Conservation (phyloP, 225 moss, liverwort and hornwort genomes). For the Bryoerythrophyllum caledonicum region DNA sequence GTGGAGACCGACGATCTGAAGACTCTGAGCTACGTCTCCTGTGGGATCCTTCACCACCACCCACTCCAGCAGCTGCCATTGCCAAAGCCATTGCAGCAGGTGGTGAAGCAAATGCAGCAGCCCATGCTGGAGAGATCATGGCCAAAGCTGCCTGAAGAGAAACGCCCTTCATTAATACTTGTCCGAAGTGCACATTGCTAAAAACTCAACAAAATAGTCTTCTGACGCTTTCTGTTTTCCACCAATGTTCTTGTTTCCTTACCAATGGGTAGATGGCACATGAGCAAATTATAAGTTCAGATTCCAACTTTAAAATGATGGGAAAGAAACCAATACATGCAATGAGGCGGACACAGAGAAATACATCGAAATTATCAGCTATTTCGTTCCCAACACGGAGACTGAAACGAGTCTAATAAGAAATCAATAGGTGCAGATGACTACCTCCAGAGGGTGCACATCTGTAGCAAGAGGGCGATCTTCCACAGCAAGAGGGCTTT, state of each 20-base stretch:
- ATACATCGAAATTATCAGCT: no score
- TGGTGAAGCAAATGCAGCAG: slow-evolving; percentile 88
- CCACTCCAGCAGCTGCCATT: slow-evolving; percentile 95
- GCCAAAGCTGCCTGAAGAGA: slow-evolving; percentile 69
- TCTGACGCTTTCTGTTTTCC: no score
- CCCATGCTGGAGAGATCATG: slow-evolving; percentile 92
- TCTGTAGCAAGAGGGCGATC: slow-evolving; percentile 85
- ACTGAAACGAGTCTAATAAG: no score
- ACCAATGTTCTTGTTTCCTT: no score
- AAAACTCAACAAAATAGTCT: no score
- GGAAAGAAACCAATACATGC: slow-evolving; percentile 7
- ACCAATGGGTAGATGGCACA: no score
- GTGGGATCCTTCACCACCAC: slow-evolving; percentile 66
- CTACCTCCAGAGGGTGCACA: slow-evolving; percentile 72
- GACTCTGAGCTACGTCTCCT: slow-evolving; percentile 49
- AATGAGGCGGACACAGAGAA: no score
- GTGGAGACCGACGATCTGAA: slow-evolving; percentile 55
- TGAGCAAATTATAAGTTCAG: no score
- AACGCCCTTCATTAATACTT: slow-evolving; percentile 7
- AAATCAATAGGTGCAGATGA: not conserved
- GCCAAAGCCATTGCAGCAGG: slow-evolving; percentile 90
- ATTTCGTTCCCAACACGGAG: no score
- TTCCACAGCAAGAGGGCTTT: slow-evolving; percentile 92
- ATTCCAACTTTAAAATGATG: no score
- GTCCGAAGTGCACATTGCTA: not conserved